Conservation (phyloP, 139 green algal genomes). For the Coelastrella sp. region DNA sequence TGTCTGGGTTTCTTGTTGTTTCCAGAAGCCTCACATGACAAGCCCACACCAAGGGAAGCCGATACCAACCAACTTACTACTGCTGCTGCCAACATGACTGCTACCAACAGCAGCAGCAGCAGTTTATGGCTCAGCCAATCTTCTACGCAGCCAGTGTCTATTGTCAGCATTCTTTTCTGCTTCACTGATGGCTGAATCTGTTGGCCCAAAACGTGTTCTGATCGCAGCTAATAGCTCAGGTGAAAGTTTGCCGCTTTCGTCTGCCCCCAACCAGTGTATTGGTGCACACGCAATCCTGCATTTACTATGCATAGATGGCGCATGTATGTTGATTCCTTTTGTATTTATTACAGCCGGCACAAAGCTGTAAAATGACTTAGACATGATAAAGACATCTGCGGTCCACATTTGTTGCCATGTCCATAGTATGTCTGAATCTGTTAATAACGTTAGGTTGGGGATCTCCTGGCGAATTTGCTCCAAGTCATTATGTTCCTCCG, state of each 20-base stretch:
- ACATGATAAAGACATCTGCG: conserved; percentile 29
- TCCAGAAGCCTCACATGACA: no score
- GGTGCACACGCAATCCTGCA: background rate
- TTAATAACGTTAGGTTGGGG: conserved; percentile 6
- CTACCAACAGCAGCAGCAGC: no score
- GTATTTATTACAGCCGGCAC: conserved; percentile 6
- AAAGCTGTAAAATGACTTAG: conserved; percentile 12
- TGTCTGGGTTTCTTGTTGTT: no score
- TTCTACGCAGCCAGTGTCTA: no score
- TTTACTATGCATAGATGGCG: background rate
- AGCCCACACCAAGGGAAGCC: no score
- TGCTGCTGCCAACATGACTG: no score
- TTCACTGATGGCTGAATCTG: no score
- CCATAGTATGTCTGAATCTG: background rate
- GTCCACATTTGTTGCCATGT: conserved; percentile 26
- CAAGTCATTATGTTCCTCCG: conserved; percentile 10
- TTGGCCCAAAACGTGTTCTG: no score
- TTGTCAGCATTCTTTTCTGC: no score
- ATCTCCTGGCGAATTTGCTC: background rate
- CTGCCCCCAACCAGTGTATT: background rate
- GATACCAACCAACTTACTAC: no score
- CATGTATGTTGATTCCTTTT: background rate
- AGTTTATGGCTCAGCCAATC: no score
- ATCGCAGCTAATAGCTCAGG: background rate
- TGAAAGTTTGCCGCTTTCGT: background rate